A percentile compares a stretch with the other conserved stretches of the same genome.
Evolutionary conservation across 164 flowering plant species (phyloP).

Genomic region (Vitis rupestris): DNA sequence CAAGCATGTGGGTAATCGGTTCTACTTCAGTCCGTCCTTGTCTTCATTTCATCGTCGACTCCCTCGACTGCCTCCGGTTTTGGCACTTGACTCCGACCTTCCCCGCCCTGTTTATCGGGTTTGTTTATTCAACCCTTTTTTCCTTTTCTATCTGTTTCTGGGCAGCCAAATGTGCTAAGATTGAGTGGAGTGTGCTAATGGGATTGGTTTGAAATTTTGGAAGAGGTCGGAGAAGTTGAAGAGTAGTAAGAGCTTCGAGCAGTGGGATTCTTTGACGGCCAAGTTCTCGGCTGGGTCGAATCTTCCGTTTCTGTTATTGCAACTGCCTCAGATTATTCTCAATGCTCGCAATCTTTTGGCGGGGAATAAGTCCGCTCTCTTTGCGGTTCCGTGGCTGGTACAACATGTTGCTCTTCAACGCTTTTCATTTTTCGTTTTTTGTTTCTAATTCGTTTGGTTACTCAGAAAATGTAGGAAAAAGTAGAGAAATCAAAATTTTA

Average conservation of each 20-base stretch:
- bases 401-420: background rate
- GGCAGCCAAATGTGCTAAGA: background rate
- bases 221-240: slow-evolving; percentile 24
- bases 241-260: slow-evolving; percentile 31
- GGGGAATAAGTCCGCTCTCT: slow-evolving; percentile 69
- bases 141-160: background rate
- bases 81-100: slow-evolving; percentile 16
- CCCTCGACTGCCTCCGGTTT: slow-evolving; percentile 9
- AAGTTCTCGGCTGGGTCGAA: slow-evolving; percentile 78
- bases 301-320: slow-evolving; percentile 70
- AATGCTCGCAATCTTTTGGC: slow-evolving; percentile 79
- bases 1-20: no score
- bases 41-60: slow-evolving; percentile 11
- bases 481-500: background rate
- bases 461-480: background rate
- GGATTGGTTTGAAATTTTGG: background rate
- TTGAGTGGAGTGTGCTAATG: no score
- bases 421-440: background rate
- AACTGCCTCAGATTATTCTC: slow-evolving; percentile 85
- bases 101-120: slow-evolving; percentile 25
- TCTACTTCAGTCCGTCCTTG: background rate
- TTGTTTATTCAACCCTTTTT: background rate
- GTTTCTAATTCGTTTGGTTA: background rate
- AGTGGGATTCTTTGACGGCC: slow-evolving; percentile 77
- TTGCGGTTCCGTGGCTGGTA: slow-evolving; percentile 91